Evolutionary conservation across 2,329 filamentous ascomycete genomes (phyloP).

Genomic region (Xylaria sp.): DNA sequence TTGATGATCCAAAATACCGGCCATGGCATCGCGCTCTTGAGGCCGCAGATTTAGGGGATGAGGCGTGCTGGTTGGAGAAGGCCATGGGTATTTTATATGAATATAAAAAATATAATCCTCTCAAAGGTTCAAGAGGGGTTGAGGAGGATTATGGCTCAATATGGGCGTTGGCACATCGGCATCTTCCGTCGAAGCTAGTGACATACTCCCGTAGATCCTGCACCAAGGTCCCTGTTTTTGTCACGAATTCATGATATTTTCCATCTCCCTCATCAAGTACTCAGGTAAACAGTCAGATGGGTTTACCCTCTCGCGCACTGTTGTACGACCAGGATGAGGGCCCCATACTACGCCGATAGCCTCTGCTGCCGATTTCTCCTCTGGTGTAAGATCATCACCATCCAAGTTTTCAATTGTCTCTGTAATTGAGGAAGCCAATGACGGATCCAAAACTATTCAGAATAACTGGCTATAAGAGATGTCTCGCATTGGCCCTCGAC

Average conservation of each 20-base stretch:
- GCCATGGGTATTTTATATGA: too few species aligned
- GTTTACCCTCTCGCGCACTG: neutral
- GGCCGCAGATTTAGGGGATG: neutral
- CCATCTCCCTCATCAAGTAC: slow-evolving; percentile 2
- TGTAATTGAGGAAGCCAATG: slow-evolving; percentile 24
- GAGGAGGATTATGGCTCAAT: neutral
- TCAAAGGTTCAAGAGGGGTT: neutral
- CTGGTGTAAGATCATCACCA: slow-evolving; percentile 8
- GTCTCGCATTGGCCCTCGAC: slow-evolving; percentile 10
- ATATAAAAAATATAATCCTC: too few species aligned
- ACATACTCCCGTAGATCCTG: neutral
- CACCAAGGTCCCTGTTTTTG: neutral
- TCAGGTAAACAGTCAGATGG: neutral
- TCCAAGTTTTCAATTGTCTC: slow-evolving; percentile 10
- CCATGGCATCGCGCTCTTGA: neutral
- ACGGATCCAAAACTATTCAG: slow-evolving; percentile 21
- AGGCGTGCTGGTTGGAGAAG: neutral
- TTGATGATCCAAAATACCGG: neutral
- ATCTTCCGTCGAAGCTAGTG: neutral
- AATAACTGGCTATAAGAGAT: slow-evolving; percentile 17
- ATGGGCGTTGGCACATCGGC: neutral
- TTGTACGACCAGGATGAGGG: neutral
- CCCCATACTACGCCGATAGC: slow-evolving; percentile 23
- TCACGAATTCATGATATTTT: slow-evolving; percentile 23
- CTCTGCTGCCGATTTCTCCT: slow-evolving; percentile 19